Conservation (phyloP, 2,329 filamentous ascomycete species). For the Myriosclerotinia curreyana region DNA sequence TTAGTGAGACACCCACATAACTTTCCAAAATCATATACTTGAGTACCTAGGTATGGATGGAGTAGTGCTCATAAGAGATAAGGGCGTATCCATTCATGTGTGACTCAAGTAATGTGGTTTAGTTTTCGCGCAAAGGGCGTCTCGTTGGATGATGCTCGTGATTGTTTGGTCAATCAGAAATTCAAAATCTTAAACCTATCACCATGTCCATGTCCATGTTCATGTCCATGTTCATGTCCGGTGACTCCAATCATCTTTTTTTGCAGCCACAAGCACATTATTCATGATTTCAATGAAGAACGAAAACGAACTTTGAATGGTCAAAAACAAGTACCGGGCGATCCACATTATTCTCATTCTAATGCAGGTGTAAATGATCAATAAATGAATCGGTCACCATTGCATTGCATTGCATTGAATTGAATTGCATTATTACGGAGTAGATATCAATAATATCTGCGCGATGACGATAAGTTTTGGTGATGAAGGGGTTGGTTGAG, state of each 20-base stretch:
- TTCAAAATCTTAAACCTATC: neutral
- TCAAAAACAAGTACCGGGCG: neutral
- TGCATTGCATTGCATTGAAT: too few relatives aligned
- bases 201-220: too few relatives aligned
- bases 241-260: conserved; percentile 2
- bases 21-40: conserved; percentile 16
- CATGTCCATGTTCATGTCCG: too few relatives aligned
- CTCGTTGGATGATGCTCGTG: conserved; percentile 19
- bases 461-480: neutral
- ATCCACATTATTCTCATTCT: neutral
- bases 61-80: conserved; percentile 20
- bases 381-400: conserved; percentile 2
- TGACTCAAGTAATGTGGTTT: conserved; percentile 24
- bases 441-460: neutral
- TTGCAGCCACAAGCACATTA: conserved; percentile 16
- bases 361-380: conserved; percentile 21
- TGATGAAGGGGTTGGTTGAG: neutral
- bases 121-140: conserved; percentile 13
- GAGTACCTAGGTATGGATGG: too few relatives aligned
- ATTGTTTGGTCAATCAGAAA: conserved; percentile 21
- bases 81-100: conserved; percentile 6
- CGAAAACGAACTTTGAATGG: conserved; percentile 14
- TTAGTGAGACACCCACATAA: conserved; percentile 30
- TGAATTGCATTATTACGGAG: too few relatives aligned
- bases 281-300: neutral